Evolutionary conservation across 2,329 filamentous ascomycete genomes (phyloP).

Genomic region (Coniella lustricola): DNA sequence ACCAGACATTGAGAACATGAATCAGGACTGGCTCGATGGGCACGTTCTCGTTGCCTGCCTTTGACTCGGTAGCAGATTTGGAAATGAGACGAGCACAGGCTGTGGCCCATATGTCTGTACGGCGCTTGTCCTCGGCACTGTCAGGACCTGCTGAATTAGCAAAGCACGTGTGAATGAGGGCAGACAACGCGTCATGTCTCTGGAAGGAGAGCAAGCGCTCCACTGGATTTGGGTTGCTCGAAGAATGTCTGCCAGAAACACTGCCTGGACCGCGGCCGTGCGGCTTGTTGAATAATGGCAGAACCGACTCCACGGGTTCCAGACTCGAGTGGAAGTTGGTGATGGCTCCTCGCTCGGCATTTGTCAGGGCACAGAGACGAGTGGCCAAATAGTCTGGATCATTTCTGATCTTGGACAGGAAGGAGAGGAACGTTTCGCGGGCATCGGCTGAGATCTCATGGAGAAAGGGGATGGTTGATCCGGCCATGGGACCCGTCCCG

Average conservation of each 20-base stretch:
- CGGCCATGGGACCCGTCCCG: constrained; percentile 29
- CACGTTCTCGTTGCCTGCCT: constrained; percentile 45
- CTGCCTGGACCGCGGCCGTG: constrained; percentile 35
- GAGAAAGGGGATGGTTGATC: constrained; percentile 49
- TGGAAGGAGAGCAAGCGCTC: constrained; percentile 85
- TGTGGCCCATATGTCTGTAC: constrained; percentile 82
- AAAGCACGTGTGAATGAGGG: constrained; percentile 82
- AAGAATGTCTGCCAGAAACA: constrained; percentile 20
- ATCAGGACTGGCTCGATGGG: constrained; percentile 68
- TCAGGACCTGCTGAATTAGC: constrained; percentile 77
- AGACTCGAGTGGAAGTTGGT: constrained; percentile 71
- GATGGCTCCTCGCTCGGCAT: constrained; percentile 69
- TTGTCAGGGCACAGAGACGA: constrained; percentile 67
- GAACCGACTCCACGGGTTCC: constrained; percentile 76
- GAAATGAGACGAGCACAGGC: constrained; percentile 77
- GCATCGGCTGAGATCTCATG: constrained; percentile 70
- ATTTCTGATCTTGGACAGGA: constrained; percentile 74
- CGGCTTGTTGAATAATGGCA: constrained; percentile 57
- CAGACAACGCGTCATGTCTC: constrained; percentile 76
- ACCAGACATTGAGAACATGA: constrained; percentile 81
- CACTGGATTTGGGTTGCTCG: constrained; percentile 52
- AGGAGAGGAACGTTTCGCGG: constrained; percentile 67
- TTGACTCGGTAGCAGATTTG: constrained; percentile 67
- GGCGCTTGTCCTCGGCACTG: constrained; percentile 70
- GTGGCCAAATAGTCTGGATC: constrained; percentile 84